These are phyloP conservation scores for Fraxinus paxiana DNA, from an alignment of 305 asterid species.

Conservation along the genomic window DNA sequence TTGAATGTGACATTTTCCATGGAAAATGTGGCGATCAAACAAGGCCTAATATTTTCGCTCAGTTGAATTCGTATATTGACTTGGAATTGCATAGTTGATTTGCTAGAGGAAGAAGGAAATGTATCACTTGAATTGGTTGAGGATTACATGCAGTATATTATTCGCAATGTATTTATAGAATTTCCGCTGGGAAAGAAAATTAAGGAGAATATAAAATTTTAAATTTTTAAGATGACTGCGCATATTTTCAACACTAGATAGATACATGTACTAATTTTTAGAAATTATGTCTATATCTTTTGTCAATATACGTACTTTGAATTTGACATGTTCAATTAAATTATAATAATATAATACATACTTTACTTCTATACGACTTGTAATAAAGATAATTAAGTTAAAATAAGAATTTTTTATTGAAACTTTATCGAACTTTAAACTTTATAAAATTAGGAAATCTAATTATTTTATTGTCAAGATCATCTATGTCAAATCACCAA, in stretches of 20 bases:
- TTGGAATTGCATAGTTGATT: background rate
- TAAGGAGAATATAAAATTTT: background rate
- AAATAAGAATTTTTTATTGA: background rate
- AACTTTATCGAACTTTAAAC: too few relatives aligned
- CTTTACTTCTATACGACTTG: too few relatives aligned
- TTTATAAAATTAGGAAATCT: too few relatives aligned
- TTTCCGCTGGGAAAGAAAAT: background rate
- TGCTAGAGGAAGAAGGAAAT: background rate
- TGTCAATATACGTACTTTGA: background rate
- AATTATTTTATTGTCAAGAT: too few relatives aligned
- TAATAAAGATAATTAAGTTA: background rate
- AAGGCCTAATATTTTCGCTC: background rate
- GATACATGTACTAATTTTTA: background rate
- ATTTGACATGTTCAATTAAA: background rate
- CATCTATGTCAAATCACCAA: too few relatives aligned
- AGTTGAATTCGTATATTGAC: background rate
- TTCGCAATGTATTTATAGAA: background rate
- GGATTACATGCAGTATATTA: background rate
- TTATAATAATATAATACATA: too few relatives aligned
- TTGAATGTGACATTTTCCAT: too few relatives aligned
- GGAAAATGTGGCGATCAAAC: too few relatives aligned
- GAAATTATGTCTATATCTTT: background rate
- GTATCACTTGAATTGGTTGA: background rate
- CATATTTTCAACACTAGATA: background rate
- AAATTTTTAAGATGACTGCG: background rate